These are phyloP conservation scores for Arthrobotrys sphaeroides DNA, from an alignment of 2,329 filamentous ascomycete species.

Conservation along the genomic window DNA sequence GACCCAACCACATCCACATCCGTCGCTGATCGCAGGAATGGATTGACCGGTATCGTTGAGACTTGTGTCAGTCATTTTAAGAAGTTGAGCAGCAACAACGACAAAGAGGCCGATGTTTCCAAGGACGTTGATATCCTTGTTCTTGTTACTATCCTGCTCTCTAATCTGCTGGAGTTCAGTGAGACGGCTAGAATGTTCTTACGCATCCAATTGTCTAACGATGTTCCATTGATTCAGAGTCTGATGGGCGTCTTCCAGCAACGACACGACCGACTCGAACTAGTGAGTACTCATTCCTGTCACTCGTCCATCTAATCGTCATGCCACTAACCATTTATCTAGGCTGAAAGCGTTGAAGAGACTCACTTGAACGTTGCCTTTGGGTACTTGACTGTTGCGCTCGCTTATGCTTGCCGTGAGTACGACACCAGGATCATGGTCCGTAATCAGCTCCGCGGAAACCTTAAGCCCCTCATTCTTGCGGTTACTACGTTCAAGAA, in stretches of 20 bases:
- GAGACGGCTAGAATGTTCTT: conserved; percentile 35
- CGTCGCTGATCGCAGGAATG: conserved; percentile 39
- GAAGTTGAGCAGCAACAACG: background rate
- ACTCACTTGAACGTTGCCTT: conserved; percentile 70
- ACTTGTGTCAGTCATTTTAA: conserved; percentile 28
- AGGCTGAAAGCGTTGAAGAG: conserved; percentile 64
- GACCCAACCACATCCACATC: conserved; percentile 28
- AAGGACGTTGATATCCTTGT: conserved; percentile 39
- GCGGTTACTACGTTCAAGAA: conserved; percentile 69
- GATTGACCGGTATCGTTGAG: conserved; percentile 23
- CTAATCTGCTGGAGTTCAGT: conserved; percentile 43
- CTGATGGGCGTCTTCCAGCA: conserved; percentile 34
- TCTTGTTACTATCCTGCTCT: conserved; percentile 30
- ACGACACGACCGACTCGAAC: conserved; percentile 37
- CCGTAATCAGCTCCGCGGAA: conserved; percentile 62
- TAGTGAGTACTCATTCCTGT: conserved; percentile 22
- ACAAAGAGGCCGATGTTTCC: conserved; percentile 13
- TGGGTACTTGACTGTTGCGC: conserved; percentile 72
- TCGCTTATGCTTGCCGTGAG: conserved; percentile 71
- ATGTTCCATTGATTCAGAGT: conserved; percentile 11
- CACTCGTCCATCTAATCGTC: background rate
- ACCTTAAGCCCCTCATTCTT: conserved; percentile 65
- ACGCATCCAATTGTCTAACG: conserved; percentile 7
- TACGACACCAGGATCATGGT: conserved; percentile 62
- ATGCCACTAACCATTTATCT: conserved; percentile 10